Evolutionary conservation across 208 protist genomes (phyloP).

Genomic region (Endotrypanum monterogeii): DNA sequence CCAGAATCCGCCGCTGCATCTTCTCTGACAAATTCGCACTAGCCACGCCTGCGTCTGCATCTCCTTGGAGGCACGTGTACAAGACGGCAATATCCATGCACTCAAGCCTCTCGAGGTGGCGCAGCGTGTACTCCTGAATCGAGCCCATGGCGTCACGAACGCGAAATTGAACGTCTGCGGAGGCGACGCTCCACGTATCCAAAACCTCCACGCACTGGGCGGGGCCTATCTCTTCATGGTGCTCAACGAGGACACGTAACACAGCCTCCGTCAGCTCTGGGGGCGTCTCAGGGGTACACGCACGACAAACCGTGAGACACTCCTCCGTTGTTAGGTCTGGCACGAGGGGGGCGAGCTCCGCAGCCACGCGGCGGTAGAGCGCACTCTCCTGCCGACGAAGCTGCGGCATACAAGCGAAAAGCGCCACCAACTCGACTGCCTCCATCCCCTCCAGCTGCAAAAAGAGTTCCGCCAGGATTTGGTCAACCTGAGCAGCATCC

Average conservation of each 20-base stretch:
- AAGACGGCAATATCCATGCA: slow-evolving; percentile 74
- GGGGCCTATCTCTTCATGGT: slow-evolving; percentile 35
- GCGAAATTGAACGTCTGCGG: slow-evolving; percentile 22
- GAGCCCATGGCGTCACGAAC: slow-evolving; percentile 23
- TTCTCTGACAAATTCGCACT: slow-evolving; percentile 4
- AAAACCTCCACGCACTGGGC: slow-evolving; percentile 64
- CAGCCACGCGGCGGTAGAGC: slow-evolving; percentile 50
- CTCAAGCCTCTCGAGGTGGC: slow-evolving; percentile 36
- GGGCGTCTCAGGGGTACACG: slow-evolving; percentile 52
- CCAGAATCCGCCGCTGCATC: slow-evolving; percentile 36
- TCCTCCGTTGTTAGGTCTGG: slow-evolving; percentile 78
- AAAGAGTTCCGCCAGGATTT: slow-evolving; percentile 64
- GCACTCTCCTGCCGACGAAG: slow-evolving; percentile 62
- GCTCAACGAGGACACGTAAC: slow-evolving; percentile 44
- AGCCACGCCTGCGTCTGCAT: neutral
- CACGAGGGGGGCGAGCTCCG: slow-evolving; percentile 50
- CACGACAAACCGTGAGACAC: slow-evolving; percentile 54
- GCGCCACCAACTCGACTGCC: slow-evolving; percentile 54
- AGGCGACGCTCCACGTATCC: slow-evolving; percentile 50
- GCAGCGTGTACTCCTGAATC: slow-evolving; percentile 27
- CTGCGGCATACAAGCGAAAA: slow-evolving; percentile 70
- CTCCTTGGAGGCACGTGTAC: slow-evolving; percentile 46
- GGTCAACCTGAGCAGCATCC: slow-evolving; percentile 81
- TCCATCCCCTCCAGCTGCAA: slow-evolving; percentile 54
- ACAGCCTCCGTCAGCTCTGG: slow-evolving; percentile 48